Evolutionary conservation across 768 basidiomycete species (phyloP).

Genomic region (Leccinum uliginosum): DNA sequence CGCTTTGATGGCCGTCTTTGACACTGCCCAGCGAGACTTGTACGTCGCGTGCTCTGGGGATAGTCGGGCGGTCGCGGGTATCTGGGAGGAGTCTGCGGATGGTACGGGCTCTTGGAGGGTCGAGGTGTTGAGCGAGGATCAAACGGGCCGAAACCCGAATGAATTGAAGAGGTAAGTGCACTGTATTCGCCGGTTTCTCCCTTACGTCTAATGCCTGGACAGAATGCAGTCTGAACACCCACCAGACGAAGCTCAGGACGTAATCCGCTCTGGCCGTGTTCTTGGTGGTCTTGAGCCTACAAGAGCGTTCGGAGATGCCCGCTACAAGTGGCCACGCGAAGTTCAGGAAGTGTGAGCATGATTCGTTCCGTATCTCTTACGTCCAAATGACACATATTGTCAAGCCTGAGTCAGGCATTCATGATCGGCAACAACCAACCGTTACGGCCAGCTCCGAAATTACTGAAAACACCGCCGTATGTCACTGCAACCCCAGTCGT

Average conservation of each 20-base stretch:
- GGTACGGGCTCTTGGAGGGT: slow-evolving; percentile 81
- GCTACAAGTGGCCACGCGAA: slow-evolving; percentile 81
- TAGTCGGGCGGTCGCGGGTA: slow-evolving; percentile 91
- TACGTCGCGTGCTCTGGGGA: slow-evolving; percentile 94
- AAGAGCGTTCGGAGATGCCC: slow-evolving; percentile 83
- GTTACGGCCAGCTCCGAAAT: slow-evolving; percentile 54
- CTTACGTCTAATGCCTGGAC: neutral
- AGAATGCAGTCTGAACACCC: slow-evolving; percentile 86
- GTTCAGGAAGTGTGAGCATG: slow-evolving; percentile 63
- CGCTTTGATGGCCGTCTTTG: slow-evolving; percentile 83
- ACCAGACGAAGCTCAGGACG: slow-evolving; percentile 61
- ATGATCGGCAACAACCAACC: slow-evolving; percentile 56
- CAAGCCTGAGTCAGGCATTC: slow-evolving; percentile 61
- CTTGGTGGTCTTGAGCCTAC: slow-evolving; percentile 86
- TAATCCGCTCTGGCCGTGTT: slow-evolving; percentile 77
- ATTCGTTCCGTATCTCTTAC: neutral
- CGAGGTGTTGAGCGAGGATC: slow-evolving; percentile 93
- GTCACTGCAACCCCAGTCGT: slow-evolving; percentile 82
- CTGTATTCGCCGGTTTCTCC: neutral
- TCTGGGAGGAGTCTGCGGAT: slow-evolving; percentile 68
- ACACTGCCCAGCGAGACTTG: slow-evolving; percentile 74
- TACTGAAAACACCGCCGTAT: slow-evolving; percentile 88
- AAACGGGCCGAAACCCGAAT: slow-evolving; percentile 86
- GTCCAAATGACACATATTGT: neutral
- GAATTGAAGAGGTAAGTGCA: slow-evolving; percentile 71